Base-by-base conservation (phyloP, 352 stramenopile species). In the Poterioochromonas sp. region DNA sequence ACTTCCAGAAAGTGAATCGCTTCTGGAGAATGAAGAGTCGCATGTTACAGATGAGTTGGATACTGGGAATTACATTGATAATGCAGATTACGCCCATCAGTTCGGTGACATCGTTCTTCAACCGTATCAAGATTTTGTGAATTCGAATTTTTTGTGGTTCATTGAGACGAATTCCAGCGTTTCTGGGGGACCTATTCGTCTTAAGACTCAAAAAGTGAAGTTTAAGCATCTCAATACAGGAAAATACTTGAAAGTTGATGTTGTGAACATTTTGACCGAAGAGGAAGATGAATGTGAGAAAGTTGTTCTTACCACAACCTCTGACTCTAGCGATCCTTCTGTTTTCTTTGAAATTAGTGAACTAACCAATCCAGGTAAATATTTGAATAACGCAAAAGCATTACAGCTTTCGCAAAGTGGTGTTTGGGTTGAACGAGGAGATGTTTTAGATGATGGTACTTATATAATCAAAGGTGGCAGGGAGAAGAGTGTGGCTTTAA, bases 131-230 rank as follows among this genome's bases (percentile, higher is more conserved):
- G 39, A 20, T 71, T n/a, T 3, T 26, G 41, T 71, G 39, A 65
- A 68, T 43, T 68, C 71, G 2, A 68, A 78, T 35, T 78, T 65
- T 29, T 68, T 78, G 20, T 78, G 71, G 71, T 63, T 68, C 26
- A 69, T 78, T 32, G 43, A 78, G 15, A 34, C 3, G 20, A 44
- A 49, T 12, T 18, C 51, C 0, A 53, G 8, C 5, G 1, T 35
- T 29, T 8, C 0, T 26, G 71, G 71, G 20, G 71, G 71, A 18
- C 41, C 71, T 15, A 26, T 78, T 37, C 8, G 70, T 20, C 70
- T 22, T 40, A 69, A 78, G 39, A 68, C 8, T 34, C 41, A 78
- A 22, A 8, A 43, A 35, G 20, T 78, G 20, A 29, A 39, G 29
- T 78, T 78, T 37, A 18, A 40, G 12, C 41, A 78, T 37, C 8